Base-by-base conservation (phyloP, 371 early-diverging fungal species). In the Mucor lusitanicus region DNA sequence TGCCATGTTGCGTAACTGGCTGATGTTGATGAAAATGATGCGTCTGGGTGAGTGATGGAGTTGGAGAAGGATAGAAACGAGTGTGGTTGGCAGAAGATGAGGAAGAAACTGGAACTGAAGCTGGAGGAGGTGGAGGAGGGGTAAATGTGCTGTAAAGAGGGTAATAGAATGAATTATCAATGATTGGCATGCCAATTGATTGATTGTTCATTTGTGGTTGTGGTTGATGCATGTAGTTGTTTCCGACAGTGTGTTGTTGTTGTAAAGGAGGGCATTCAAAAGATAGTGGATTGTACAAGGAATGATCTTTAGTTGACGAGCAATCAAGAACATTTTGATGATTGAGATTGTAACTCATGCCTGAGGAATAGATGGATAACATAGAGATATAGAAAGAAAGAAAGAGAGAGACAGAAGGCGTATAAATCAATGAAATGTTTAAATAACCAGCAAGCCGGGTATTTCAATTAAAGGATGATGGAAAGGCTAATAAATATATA, bases 381-480 rank as follows among this genome's bases (percentile, higher is more conserved):
- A 44, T 42, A 27, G 56, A 46, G 25, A 44, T 42, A 27, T 44
- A 46, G 25, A 57, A 23, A 28, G 28, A 28, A 28, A 55, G 30
- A 63, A 17, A 32, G 17, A 63, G 30, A 25, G 6, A 39, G 35
- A 15, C n/a, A 19, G 25, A 25, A 13, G 1, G 30, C 4, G 33
- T 9, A 56, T n/a, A 56, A 56, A 33, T 56, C n/a, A 30, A 39
- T 46, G 46, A 46, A 11, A 46, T 46, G n/a, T 46, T 53, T 30
- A 46, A 61, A 46, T 32, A 61, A 61, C 27, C 61, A 46, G 61
- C 61, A 61, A 61, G 61, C 61, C 61, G 48, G 61, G 23, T 58
- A 37, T 39, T 53, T 27, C 53, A 53, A 12, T 23, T 53, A 27
- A 27, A 56, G 56, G 56, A 56, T 56, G 50, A 15, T 59, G 53